These are phyloP conservation scores for Clitopilus passeckerianus DNA, from an alignment of 768 basidiomycete species.

Conservation along the genomic window DNA sequence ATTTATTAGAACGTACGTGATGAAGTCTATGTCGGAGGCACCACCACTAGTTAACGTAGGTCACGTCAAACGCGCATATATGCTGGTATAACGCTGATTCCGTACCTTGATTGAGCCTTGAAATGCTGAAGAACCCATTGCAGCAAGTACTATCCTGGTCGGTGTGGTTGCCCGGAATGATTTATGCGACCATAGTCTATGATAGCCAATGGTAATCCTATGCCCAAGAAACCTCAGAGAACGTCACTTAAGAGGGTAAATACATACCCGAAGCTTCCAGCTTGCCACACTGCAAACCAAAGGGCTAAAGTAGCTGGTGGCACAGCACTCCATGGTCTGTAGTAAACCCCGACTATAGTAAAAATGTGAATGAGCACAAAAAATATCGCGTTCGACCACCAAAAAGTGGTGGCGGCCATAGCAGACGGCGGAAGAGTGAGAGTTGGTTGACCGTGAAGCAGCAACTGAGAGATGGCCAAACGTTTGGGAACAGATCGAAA, in stretches of 20 bases:
- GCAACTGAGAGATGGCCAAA: not conserved
- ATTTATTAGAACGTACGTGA: slow-evolving; percentile 42
- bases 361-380: slow-evolving; percentile 55
- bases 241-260: not conserved
- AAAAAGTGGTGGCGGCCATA: slow-evolving; percentile 29
- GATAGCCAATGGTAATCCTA: slow-evolving; percentile 75
- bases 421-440: too few relatives aligned
- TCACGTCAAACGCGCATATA: not conserved
- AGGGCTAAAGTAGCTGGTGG: slow-evolving; percentile 43
- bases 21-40: slow-evolving; percentile 71
- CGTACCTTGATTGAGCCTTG: slow-evolving; percentile 76
- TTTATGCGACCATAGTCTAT: slow-evolving; percentile 74
- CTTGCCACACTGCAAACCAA: slow-evolving; percentile 60
- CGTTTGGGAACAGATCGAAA: not conserved
- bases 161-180: slow-evolving; percentile 55
- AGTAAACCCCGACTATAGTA: slow-evolving; percentile 46
- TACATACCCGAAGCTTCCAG: slow-evolving; percentile 64
- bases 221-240: not conserved
- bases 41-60: slow-evolving; percentile 40
- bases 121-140: slow-evolving; percentile 68
- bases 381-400: slow-evolving; percentile 63
- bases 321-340: slow-evolving; percentile 40
- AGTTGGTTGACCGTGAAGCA: not conserved
- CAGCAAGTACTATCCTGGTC: slow-evolving; percentile 55
- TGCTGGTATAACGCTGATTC: not conserved